Evolutionary conservation across 257 asterid species (phyloP).

Genomic region (Lantana camara): DNA sequence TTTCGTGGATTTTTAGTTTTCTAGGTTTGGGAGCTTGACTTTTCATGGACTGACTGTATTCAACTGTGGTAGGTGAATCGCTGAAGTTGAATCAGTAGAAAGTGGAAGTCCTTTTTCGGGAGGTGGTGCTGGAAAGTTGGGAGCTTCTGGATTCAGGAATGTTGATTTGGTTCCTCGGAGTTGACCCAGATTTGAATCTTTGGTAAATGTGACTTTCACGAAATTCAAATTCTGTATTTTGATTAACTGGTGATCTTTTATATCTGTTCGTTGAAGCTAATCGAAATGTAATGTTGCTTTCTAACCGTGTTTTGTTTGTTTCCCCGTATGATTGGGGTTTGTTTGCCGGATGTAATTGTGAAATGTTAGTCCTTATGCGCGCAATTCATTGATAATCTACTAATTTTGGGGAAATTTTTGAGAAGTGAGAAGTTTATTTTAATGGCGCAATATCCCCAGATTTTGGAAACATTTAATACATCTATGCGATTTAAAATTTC

Average conservation of each 20-base stretch:
- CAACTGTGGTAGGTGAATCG: conserved; percentile 25
- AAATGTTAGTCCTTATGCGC: neutral
- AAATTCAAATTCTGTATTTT: conserved; percentile 24
- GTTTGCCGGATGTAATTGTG: neutral
- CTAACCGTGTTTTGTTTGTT: neutral
- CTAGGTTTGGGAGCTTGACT: conserved; percentile 36
- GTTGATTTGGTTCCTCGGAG: conserved; percentile 32
- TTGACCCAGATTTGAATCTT: conserved; percentile 43
- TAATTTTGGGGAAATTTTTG: neutral
- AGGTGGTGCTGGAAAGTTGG: conserved; percentile 18
- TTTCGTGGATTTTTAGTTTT: conserved; percentile 18
- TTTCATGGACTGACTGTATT: conserved; percentile 28
- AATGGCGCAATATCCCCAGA: neutral
- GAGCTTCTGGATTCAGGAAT: conserved; percentile 30
- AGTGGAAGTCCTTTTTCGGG: conserved; percentile 10
- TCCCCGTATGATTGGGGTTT: neutral
- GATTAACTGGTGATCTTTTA: conserved; percentile 24
- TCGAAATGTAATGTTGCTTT: conserved; percentile 21
- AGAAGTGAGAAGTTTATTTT: neutral
- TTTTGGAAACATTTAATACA: neutral
- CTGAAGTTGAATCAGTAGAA: conserved; percentile 18
- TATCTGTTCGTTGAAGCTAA: conserved; percentile 13
- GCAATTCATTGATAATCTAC: neutral
- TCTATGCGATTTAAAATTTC: neutral
- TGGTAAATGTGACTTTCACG: conserved; percentile 31